These are phyloP conservation scores for Parastagonospora nodorum DNA, from an alignment of 2,329 filamentous ascomycete genomes.

Conservation along the genomic window DNA sequence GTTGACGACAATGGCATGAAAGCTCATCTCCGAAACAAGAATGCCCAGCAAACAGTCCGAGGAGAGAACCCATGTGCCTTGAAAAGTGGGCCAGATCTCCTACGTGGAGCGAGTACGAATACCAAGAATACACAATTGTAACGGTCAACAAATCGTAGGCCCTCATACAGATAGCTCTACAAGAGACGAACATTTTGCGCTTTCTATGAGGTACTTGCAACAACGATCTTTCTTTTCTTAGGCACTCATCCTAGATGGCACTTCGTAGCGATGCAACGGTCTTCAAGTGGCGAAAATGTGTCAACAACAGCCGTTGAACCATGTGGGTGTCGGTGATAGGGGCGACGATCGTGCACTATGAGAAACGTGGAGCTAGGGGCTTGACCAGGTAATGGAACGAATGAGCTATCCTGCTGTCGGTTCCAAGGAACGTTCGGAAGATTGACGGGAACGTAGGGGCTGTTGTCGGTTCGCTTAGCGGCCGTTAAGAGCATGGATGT, in stretches of 20 bases:
- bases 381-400: constrained; percentile 16
- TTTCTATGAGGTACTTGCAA: background rate
- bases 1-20: constrained; percentile 27
- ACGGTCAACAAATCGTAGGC: background rate
- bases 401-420: constrained; percentile 13
- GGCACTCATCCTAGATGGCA: constrained; percentile 2
- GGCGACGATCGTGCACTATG: constrained; percentile 24
- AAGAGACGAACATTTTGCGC: constrained; percentile 6
- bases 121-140: background rate
- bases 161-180: background rate
- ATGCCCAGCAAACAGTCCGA: constrained; percentile 11
- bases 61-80: background rate
- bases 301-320: constrained; percentile 24
- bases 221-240: constrained; percentile 13
- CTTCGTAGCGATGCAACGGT: background rate
- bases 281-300: constrained; percentile 22
- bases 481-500: constrained; percentile 32
- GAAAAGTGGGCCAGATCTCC: background rate
- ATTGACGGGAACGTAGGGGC: constrained; percentile 5
- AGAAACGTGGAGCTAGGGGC: constrained; percentile 16
- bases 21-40: constrained; percentile 30
- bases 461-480: constrained; percentile 18
- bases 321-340: constrained; percentile 29
- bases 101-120: background rate
- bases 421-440: constrained; percentile 10